Evolutionary conservation across 1,139 yeast species (phyloP), one percentile per base, ranked within the genome.

Genomic region (Suzukiozyma palmioleophila): DNA sequence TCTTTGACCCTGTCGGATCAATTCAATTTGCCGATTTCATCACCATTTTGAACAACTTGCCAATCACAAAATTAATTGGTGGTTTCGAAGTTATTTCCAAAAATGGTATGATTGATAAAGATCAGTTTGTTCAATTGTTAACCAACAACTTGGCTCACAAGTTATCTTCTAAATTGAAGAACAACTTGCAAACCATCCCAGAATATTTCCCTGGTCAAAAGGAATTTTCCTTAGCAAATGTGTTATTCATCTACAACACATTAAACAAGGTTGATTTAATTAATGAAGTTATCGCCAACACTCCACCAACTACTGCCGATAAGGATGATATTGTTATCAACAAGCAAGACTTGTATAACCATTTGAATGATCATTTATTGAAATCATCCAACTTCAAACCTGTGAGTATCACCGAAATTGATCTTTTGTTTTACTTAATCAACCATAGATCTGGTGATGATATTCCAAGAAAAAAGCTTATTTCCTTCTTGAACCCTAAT

Each of bases 231-330:
- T 62, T 71, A 41, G 58, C 74, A 36, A 70, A 69, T 51, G 62
- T 71, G 13, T 60, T 71, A 44, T 70, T 69, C 44, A 54, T 71
- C 32, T 70, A 69, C 54, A 69, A 69, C 46, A 56, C 73, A 38
- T 63, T 71, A 49, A 63, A 63, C 48, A 71, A 70, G 48, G 59
- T 72, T 38, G 77, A 72, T 51, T 58, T 72, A 48, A 65, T 81
- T 45, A 81, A 81, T 53, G 84, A 79, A 58, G 69, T 79, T 27
- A 75, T 81, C 40, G 84, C 81, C 43, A 73, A 75, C 53, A 67
- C 73, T 29, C 75, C 75, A n/a, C 75, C 76, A 11, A 63, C 65
- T 14, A 59, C 67, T 13, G 58, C 59, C 40, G 75, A 71, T 35
- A 74, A 68, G 40, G 66, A 69, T 40, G 77, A 69, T 46, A 63